Evolutionary conservation across 495 filamentous ascomycete species (phyloP), one percentile per base, ranked within the genome.

Genomic region (Aspergillus avenaceus): DNA sequence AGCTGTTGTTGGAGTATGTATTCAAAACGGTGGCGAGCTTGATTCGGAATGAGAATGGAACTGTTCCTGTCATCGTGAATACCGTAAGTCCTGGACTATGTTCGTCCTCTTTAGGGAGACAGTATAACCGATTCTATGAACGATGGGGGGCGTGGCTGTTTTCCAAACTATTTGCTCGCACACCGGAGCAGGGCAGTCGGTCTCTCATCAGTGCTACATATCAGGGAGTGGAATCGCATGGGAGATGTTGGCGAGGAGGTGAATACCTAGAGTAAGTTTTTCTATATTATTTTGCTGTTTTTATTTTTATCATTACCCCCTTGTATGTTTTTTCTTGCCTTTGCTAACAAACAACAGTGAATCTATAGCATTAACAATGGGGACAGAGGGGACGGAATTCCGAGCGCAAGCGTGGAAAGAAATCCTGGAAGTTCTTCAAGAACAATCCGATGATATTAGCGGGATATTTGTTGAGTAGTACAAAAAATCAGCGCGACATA

Each of bases 171-270:
- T 71, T 78, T 59, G 76, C 70, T 6, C 65, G 77, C 2, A 74
- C 67, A 2, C 58, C 72, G 0, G 78, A 82, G 50, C 66, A 75
- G 34, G 79, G 79, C 2, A 70, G 70, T 41, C 66, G 78, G 16
- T 71, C 70, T 12, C 48, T 81, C 18, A 75, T 80, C n/a, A 77
- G 74, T 45, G 77, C 70, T 1, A 74, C 74, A 3, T 58, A 66
- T 19, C 63, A 77, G 42, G 78, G 75, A 0, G 49, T 52, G 1
- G 77, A 80, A 45, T 73, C 73, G 21, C 72, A 78, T 48, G 79
- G 78, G 0, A 67, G 54, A 53, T 73, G 74, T 47, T 83, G 77
- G 79, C 60, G 65, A 18, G 72, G 67, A 40, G 70, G 74, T 62
- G 68, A 64, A 11, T 72, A 73, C 54, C 50, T 74, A 1, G 69